These are phyloP conservation scores for Salvia sclarea DNA, from an alignment of 305 asterid species.

Conservation along the genomic window DNA sequence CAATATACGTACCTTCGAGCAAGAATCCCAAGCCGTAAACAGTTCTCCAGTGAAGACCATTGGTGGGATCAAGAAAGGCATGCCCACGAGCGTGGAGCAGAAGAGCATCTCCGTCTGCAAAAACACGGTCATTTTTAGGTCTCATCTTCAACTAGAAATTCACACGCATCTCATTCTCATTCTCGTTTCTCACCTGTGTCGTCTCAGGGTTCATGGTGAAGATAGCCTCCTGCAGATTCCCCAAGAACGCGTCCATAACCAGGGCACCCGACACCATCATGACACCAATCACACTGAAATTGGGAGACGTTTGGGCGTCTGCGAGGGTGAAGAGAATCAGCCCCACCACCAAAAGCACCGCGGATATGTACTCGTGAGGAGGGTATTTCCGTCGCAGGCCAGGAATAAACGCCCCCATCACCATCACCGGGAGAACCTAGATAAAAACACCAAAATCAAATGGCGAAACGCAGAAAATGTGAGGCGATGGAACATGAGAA, in stretches of 20 bases:
- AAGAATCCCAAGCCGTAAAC: constrained; percentile 73
- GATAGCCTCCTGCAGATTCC: constrained; percentile 91
- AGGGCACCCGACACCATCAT: constrained; percentile 81
- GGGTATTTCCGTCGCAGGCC: constrained; percentile 86
- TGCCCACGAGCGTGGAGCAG: constrained; percentile 94
- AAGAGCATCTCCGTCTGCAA: constrained; percentile 90
- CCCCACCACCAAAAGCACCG: constrained; percentile 76
- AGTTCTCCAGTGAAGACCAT: constrained; percentile 86
- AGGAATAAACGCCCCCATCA: constrained; percentile 91
- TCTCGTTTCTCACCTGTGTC: constrained; percentile 55
- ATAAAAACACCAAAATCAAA: too few relatives aligned
- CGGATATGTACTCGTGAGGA: constrained; percentile 76
- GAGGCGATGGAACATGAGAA: not conserved
- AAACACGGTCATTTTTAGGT: not conserved
- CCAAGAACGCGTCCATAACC: constrained; percentile 81
- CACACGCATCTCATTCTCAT: not conserved
- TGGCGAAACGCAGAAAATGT: too few relatives aligned
- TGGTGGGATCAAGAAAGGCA: constrained; percentile 90
- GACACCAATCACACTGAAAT: constrained; percentile 78
- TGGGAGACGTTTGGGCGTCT: constrained; percentile 82
- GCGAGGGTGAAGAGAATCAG: constrained; percentile 89
- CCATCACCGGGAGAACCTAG: constrained; percentile 96
- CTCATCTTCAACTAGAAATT: not conserved
- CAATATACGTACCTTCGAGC: constrained; percentile 55
- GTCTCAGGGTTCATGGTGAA: constrained; percentile 84